phyloP scores from a whole-genome alignment of 441 rosid species.

The Euphorbia schlechtendalii region DNA sequence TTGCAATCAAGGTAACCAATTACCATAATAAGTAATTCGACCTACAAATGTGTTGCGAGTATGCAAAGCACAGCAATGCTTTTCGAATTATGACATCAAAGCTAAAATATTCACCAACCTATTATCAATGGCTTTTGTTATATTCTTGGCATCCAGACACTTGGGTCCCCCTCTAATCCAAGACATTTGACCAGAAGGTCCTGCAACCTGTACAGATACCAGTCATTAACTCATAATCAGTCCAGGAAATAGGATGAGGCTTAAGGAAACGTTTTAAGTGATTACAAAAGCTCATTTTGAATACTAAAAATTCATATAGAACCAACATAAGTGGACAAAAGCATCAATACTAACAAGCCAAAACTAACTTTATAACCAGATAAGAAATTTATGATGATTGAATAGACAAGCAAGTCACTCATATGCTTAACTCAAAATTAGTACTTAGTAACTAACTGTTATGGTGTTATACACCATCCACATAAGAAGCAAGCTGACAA shows the following conservation, averaged over 20 bases:
- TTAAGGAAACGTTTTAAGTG: neutral
- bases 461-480: too few species aligned
- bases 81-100: constrained; percentile 3
- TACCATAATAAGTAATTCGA: neutral
- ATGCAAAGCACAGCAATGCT: constrained; percentile 1
- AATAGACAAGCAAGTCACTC: neutral
- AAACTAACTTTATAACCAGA: neutral
- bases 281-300: neutral
- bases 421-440: neutral
- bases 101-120: constrained; percentile 30
- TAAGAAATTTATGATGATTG: neutral
- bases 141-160: constrained; percentile 49
- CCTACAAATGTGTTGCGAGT: neutral
- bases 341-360: neutral
- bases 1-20: neutral
- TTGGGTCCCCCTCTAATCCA: constrained; percentile 61
- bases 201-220: constrained; percentile 37
- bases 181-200: constrained; percentile 63
- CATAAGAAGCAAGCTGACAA: too few species aligned
- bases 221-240: neutral
- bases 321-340: neutral
- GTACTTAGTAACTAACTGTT: too few species aligned
- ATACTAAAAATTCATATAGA: neutral
- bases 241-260: too few species aligned
- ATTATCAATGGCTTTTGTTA: constrained; percentile 41